Evolutionary conservation across 305 asterid genomes (phyloP).

Genomic region (Solanum aculeatissimum): DNA sequence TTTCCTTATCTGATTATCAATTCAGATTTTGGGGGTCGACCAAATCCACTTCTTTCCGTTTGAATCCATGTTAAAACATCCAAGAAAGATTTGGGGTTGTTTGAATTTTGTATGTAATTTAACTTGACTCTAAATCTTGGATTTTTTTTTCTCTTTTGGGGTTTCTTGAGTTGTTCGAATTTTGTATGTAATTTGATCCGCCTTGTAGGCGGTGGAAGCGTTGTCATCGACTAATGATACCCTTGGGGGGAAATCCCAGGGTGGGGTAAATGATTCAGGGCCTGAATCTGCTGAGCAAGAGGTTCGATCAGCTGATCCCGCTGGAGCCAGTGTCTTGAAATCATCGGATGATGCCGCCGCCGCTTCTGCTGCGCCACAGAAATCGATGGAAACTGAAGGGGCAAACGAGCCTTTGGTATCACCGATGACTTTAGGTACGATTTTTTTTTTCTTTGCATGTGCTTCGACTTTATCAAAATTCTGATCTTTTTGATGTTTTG

Average conservation of each 20-base stretch:
- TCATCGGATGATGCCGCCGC: conserved; percentile 13
- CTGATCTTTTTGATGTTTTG: neutral
- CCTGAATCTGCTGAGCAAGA: conserved; percentile 22
- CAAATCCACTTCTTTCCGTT: neutral
- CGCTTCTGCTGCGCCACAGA: conserved; percentile 6
- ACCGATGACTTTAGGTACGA: conserved; percentile 6
- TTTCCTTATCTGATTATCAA: neutral
- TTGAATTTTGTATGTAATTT: neutral
- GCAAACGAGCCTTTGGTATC: conserved; percentile 23
- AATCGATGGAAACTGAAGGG: conserved; percentile 21
- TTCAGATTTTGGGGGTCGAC: neutral
- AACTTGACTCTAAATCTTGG: neutral
- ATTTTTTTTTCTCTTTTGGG: neutral
- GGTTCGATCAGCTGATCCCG: conserved; percentile 51
- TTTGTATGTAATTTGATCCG: neutral
- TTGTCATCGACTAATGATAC: conserved; percentile 17
- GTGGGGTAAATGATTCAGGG: conserved; percentile 22
- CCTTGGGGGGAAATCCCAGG: conserved; percentile 4
- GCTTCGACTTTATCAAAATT: conserved; percentile 2
- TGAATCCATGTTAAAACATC: neutral
- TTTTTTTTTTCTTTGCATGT: conserved; percentile 10
- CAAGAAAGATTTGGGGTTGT: neutral
- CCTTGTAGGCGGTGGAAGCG: conserved; percentile 15
- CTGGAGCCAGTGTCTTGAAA: conserved; percentile 5
- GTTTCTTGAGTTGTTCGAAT: neutral